Percentiles rank a stretch among this genome's conserved stretches.
Evolutionary conservation across 169 alveolate genomes (phyloP).

Genomic region (Besnoitia besnoiti): DNA sequence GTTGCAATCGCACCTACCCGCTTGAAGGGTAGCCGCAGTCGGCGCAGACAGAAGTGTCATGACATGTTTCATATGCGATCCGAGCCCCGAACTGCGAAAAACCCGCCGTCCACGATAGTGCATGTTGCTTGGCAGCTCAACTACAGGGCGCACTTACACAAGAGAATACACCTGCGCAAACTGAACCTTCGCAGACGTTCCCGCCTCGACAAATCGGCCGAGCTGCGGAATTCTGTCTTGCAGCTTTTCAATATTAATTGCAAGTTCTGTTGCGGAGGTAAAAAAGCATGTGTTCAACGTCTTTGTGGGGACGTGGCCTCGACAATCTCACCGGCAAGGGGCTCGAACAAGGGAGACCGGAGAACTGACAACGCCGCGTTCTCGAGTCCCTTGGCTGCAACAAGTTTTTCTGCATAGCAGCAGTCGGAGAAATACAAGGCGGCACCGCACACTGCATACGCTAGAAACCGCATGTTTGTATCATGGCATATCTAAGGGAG

Average conservation of each 20-base stretch:
- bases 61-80: constrained; percentile 28
- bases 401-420: constrained; percentile 15
- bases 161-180: background rate
- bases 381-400: background rate
- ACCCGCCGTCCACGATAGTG: background rate
- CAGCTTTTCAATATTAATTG: background rate
- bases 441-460: background rate
- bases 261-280: background rate
- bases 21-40: background rate
- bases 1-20: background rate
- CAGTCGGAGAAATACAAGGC: background rate
- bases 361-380: constrained; percentile 6
- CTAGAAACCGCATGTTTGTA: background rate
- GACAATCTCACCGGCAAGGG: constrained; percentile 29
- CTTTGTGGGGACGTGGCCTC: background rate
- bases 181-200: background rate
- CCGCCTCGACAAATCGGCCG: background rate
- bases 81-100: background rate
- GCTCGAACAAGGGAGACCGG: background rate
- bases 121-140: background rate
- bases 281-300: background rate
- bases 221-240: background rate
- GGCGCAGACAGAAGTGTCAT: constrained; percentile 15
- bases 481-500: background rate
- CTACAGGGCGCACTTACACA: background rate